Conservation (phyloP, 2,329 filamentous ascomycete species). For the Aspergillus aculeatinus region DNA sequence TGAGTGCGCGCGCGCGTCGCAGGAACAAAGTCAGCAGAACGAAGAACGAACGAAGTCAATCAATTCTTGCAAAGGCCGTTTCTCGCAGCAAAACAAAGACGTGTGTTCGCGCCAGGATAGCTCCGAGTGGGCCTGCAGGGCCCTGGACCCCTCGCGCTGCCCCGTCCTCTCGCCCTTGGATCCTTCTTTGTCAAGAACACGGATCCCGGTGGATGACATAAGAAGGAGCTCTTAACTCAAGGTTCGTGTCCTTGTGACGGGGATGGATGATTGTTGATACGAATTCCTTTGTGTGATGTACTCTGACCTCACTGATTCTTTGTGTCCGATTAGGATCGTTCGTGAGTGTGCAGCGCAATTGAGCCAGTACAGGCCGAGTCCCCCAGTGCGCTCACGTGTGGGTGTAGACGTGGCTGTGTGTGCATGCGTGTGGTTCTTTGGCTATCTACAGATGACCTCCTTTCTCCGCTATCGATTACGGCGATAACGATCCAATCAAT, state of each 20-base stretch:
- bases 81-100: conserved; percentile 5
- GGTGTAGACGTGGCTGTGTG: background rate
- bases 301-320: background rate
- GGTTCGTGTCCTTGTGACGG: conserved; percentile 14
- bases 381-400: background rate
- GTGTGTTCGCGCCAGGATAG: conserved; percentile 2
- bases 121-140: conserved; percentile 15
- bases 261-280: conserved; percentile 3
- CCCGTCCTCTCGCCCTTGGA: conserved; percentile 15
- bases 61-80: background rate
- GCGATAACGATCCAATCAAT: background rate
- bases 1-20: background rate
- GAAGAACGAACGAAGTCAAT: conserved; percentile 1
- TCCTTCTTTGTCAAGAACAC: conserved; percentile 16
- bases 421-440: background rate
- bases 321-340: conserved; percentile 4
- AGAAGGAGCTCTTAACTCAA: conserved; percentile 7
- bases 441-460: background rate
- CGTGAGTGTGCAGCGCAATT: conserved; percentile 10
- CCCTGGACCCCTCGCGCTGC: conserved; percentile 13
- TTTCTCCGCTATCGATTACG: conserved; percentile 3
- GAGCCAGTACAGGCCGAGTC: background rate
- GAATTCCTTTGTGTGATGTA: background rate
- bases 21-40: background rate
- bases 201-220: conserved; percentile 16